Evolutionary conservation across 495 filamentous ascomycete genomes (phyloP).

Genomic region (Aspergillus biplanus): DNA sequence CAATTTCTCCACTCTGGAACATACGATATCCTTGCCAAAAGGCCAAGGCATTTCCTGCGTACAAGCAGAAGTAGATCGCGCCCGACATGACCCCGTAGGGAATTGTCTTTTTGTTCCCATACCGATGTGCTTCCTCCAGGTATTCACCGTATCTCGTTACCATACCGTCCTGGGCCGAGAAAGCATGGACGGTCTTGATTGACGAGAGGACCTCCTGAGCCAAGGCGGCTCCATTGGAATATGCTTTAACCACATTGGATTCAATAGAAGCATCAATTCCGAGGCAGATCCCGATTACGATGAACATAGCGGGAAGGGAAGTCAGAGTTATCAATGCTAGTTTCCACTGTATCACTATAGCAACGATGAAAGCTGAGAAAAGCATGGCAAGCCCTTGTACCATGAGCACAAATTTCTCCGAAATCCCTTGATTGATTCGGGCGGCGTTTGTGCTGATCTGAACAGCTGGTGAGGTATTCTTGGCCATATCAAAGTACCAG

Average conservation of each 20-base stretch:
- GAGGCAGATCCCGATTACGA: not conserved
- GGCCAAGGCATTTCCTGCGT: slow-evolving; percentile 22
- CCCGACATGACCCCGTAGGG: slow-evolving; percentile 12
- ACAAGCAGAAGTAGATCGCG: slow-evolving; percentile 20
- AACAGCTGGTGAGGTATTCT: slow-evolving; percentile 28
- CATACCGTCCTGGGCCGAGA: slow-evolving; percentile 17
- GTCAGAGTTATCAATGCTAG: slow-evolving; percentile 28
- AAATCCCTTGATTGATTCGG: slow-evolving; percentile 43
- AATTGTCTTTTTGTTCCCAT: not conserved
- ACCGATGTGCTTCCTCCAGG: slow-evolving; percentile 3
- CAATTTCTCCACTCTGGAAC: slow-evolving; percentile 71
- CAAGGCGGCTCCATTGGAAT: slow-evolving; percentile 19
- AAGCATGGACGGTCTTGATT: slow-evolving; percentile 21
- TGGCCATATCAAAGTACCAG: slow-evolving; percentile 30
- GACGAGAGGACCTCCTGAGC: slow-evolving; percentile 24
- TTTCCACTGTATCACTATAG: slow-evolving; percentile 37
- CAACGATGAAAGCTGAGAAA: slow-evolving; percentile 35
- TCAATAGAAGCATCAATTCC: not conserved
- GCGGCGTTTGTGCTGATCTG: slow-evolving; percentile 39
- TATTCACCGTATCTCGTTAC: slow-evolving; percentile 13
- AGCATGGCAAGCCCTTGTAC: slow-evolving; percentile 32
- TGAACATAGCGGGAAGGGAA: slow-evolving; percentile 16
- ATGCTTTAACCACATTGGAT: not conserved
- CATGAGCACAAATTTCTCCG: slow-evolving; percentile 36
- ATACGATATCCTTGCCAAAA: slow-evolving; percentile 49